Conservation (phyloP, 306 rosid genomes). For the Sphenostylis stenocarpa region DNA sequence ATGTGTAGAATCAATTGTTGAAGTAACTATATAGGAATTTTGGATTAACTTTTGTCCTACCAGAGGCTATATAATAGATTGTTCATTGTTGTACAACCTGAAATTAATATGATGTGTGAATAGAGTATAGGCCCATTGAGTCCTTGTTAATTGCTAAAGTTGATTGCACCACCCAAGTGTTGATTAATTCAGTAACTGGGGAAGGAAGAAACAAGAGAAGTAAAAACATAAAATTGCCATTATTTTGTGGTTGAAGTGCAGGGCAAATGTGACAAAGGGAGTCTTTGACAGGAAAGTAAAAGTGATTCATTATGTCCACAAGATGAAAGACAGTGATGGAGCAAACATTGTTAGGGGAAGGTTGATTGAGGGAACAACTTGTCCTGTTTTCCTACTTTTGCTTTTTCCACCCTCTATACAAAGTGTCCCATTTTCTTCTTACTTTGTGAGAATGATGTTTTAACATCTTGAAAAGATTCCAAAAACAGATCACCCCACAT, state of each 20-base stretch:
- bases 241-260: neutral
- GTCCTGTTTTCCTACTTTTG: conserved; percentile 53
- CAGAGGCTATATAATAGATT: neutral
- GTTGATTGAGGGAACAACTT: conserved; percentile 58
- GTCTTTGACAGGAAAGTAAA: conserved; percentile 48
- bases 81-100: neutral
- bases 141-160: neutral
- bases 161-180: neutral
- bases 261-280: conserved; percentile 32
- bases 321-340: conserved; percentile 53
- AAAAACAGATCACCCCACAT: conserved; percentile 40
- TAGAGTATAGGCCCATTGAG: conserved; percentile 1
- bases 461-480: conserved; percentile 55
- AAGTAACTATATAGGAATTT: neutral
- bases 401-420: conserved; percentile 27
- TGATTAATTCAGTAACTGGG: neutral
- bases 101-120: neutral
- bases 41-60: neutral
- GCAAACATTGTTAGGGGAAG: conserved; percentile 42
- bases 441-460: conserved; percentile 52
- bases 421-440: conserved; percentile 32
- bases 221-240: neutral
- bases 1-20: neutral
- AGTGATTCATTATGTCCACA: conserved; percentile 47
- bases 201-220: neutral